Base-by-base conservation (phyloP, 768 basidiomycete genomes). In the Boletus vinaceobasis region DNA sequence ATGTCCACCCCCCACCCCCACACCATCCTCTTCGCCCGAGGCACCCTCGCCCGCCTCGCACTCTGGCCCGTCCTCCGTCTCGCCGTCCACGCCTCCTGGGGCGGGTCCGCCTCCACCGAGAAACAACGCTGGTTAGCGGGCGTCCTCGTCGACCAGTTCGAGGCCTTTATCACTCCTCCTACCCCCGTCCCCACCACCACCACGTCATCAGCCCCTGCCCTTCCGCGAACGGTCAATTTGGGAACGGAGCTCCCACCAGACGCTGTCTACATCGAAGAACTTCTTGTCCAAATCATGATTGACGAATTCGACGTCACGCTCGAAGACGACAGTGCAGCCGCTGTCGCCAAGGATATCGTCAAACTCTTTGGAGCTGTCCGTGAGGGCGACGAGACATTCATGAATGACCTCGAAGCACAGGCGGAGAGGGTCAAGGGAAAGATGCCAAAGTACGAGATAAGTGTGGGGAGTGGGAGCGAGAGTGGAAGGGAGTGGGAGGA, bases 71-170 rank as follows among this genome's bases (percentile, higher is more conserved):
- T 86, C 3, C 81, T 98, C 27, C 86, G 87, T 39, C 75, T 96
- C 64, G 95, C 94, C 33, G 84, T 98, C 36, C 83, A 88, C 58
- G 83, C 93, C 62, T 73, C 76, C 59, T 96, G 93, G 93, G 95
- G 94, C 27, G 93, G 93, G 4, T 81, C 87, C 19, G 82, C 83
- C 27, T 80, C 81, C 10, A 65, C 70, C 6, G 75, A 74, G n/a
- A 97, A 96, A 73, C 84, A 86, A 43, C 88, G 83, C 21, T 95
- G 92, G 90, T 78, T 97, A 17, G 90, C 89, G 11, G 85, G 87
- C 6, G 80, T 82, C 38, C 78, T 94, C 65, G 87, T 91, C 60
- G 87, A 94, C 68, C 80, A 86, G 7, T 91, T 93, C 66, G 87
- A 90, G 62, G 70, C 78, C 44, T 77, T 79, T 56, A 55, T 74